Evolutionary conservation across 805 yeast species (phyloP).

Genomic region (Suhomyces vadensis): DNA sequence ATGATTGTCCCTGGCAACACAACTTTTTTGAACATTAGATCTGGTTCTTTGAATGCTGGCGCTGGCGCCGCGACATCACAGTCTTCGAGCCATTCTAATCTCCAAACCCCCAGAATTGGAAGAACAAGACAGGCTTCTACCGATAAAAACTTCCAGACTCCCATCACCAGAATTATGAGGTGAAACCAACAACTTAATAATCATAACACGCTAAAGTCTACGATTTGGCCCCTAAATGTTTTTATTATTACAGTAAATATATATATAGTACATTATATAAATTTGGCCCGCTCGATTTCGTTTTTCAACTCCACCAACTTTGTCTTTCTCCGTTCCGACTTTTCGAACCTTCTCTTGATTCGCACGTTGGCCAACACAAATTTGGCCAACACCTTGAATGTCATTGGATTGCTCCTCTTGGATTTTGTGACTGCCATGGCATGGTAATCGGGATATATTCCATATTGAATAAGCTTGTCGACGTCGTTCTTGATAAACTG

Average conservation of each 20-base stretch:
- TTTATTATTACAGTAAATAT: not conserved
- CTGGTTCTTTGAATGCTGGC: conserved; percentile 16
- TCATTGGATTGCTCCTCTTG: conserved; percentile 20
- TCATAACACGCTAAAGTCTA: not conserved
- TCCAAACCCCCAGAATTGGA: conserved; percentile 43
- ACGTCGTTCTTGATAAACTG: conserved; percentile 27
- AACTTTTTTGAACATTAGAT: conserved; percentile 24
- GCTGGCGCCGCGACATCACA: conserved; percentile 10
- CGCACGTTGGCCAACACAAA: conserved; percentile 40
- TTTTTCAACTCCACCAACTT: conserved; percentile 29
- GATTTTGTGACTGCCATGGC: conserved; percentile 13
- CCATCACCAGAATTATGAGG: conserved; percentile 40
- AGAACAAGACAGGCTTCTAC: conserved; percentile 40
- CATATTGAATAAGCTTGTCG: conserved; percentile 28
- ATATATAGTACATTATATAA: conserved; percentile 1
- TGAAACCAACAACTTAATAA: conserved; percentile 8
- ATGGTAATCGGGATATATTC: conserved; percentile 36
- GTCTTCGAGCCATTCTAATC: conserved; percentile 11
- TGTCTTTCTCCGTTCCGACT: conserved; percentile 26
- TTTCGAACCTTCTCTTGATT: conserved; percentile 30
- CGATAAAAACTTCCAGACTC: conserved; percentile 44
- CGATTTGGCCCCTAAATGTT: not conserved
- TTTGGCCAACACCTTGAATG: conserved; percentile 36
- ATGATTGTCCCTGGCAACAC: conserved; percentile 25
- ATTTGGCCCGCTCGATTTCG: conserved; percentile 32